phyloP scores from a whole-genome alignment of 2,329 filamentous ascomycete genomes.

The Pezicula rhizophila region DNA sequence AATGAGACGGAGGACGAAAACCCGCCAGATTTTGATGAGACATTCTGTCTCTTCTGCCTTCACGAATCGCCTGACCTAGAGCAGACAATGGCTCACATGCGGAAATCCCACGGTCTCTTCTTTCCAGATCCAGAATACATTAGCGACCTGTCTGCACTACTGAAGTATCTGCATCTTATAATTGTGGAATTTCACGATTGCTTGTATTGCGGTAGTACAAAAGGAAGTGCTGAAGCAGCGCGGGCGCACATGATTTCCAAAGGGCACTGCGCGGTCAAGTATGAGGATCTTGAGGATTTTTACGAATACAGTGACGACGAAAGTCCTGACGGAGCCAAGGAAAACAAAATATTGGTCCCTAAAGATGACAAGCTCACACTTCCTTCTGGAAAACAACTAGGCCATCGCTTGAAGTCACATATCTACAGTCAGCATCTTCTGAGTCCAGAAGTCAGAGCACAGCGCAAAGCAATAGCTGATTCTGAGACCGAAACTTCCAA shows the following conservation, averaged over 20 bases:
- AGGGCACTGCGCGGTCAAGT: slow-evolving; percentile 40
- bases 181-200: slow-evolving; percentile 44
- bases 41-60: slow-evolving; percentile 38
- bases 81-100: slow-evolving; percentile 42
- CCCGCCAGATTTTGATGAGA: neutral
- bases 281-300: slow-evolving; percentile 32
- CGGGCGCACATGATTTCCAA: slow-evolving; percentile 46
- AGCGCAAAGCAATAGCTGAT: too few species aligned
- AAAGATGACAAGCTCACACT: slow-evolving; percentile 12
- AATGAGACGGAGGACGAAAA: neutral
- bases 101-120: slow-evolving; percentile 39
- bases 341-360: neutral
- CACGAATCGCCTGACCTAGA: slow-evolving; percentile 25
- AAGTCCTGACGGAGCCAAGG: slow-evolving; percentile 2
- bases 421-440: too few species aligned
- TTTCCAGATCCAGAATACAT: slow-evolving; percentile 34
- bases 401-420: too few species aligned
- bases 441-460: too few species aligned
- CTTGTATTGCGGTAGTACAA: slow-evolving; percentile 40
- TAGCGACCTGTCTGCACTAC: slow-evolving; percentile 40
- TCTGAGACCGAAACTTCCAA: too few species aligned
- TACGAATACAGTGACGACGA: slow-evolving; percentile 26
- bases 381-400: too few species aligned
- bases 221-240: slow-evolving; percentile 36
- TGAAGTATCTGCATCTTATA: slow-evolving; percentile 42